Conservation (phyloP, 495 filamentous ascomycete species). For the Podospora comata region DNA sequence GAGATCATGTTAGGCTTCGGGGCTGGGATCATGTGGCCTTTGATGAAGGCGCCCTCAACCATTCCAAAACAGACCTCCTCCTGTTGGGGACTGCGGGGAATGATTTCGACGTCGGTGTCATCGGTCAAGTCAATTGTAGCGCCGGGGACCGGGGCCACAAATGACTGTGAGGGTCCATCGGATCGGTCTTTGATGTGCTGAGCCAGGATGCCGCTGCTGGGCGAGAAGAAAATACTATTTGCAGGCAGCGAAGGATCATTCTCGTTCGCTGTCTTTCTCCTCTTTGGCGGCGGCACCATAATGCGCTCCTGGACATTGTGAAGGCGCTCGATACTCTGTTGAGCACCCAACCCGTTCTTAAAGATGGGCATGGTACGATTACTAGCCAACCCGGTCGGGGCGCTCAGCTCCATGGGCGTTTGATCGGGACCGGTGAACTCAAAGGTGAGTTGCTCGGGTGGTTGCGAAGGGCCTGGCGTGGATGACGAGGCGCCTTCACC, state of each 20-base stretch:
- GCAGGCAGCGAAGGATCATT: constrained; percentile 36
- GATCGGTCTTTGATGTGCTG: constrained; percentile 58
- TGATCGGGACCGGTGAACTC: constrained; percentile 42
- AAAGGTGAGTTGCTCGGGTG: constrained; percentile 30
- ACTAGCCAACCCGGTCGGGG: constrained; percentile 19
- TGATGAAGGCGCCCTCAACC: constrained; percentile 65
- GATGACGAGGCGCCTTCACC: constrained; percentile 11
- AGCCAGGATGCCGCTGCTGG: constrained; percentile 56
- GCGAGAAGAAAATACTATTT: constrained; percentile 41
- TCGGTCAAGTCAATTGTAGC: constrained; percentile 66
- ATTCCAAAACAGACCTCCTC: constrained; percentile 83
- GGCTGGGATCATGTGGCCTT: constrained; percentile 62
- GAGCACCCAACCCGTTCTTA: constrained; percentile 37
- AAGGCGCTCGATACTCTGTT: constrained; percentile 60
- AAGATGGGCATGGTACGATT: constrained; percentile 13
- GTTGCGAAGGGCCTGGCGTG: constrained; percentile 9
- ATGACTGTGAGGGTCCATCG: constrained; percentile 35
- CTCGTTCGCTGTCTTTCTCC: constrained; percentile 55
- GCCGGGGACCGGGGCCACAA: constrained; percentile 16
- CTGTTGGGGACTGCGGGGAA: constrained; percentile 38
- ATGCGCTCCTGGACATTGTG: constrained; percentile 67
- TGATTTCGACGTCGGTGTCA: constrained; percentile 49
- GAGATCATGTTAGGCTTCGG: constrained; percentile 58
- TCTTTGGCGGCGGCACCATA: constrained; percentile 58
- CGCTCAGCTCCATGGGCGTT: constrained; percentile 19